Evolutionary conservation across 1,139 yeast genomes (phyloP), one percentile per base, ranked within the genome.

Genomic region (Candida glucosophila): DNA sequence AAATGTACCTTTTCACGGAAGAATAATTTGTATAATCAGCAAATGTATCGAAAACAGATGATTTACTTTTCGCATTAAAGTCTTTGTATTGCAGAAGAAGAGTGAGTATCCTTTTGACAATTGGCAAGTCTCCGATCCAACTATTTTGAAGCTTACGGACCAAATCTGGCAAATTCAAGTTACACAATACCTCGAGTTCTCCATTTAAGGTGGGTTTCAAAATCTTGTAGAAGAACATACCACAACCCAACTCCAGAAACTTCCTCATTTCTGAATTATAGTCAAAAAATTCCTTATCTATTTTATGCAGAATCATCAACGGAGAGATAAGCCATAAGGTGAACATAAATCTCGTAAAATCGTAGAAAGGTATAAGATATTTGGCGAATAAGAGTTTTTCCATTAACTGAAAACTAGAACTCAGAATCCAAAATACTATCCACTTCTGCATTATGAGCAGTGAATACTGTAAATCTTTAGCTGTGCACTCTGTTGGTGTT

Each of bases 341-440:
- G 17, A 70, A 31, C 15, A 52, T 59, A 8, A 72, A 40, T 23
- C 55, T 55, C 11, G 62, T 10, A 9, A 72, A 32, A 2, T 63
- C 43, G 38, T 61, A 69, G 24, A 74, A 63, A 2, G 83, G 83
- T 13, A 73, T 25, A 14, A 62, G 33, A 22, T 49, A 40, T 12
- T 58, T 30, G 15, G 67, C 44, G 19, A 55, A 42, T 15, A 62
- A 41, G 15, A 58, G 28, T 29, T 47, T 36, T 36, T 57, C 72
- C 10, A 46, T 38, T 12, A 47, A 40, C n/a, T 47, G 50, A 17
- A 58, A 41, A 5, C 58, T 34, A 1, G 69, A 58, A 24, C 55
- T 47, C 1, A 71, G 64, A 12, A 72, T 50, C 83, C 83, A 76
- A 41, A 73, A 76, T 12, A 68, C 55, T 17, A 70, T 47, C 74